Conservation (phyloP, 2,329 filamentous ascomycete species). For the Rhynchosporium graminicola region DNA sequence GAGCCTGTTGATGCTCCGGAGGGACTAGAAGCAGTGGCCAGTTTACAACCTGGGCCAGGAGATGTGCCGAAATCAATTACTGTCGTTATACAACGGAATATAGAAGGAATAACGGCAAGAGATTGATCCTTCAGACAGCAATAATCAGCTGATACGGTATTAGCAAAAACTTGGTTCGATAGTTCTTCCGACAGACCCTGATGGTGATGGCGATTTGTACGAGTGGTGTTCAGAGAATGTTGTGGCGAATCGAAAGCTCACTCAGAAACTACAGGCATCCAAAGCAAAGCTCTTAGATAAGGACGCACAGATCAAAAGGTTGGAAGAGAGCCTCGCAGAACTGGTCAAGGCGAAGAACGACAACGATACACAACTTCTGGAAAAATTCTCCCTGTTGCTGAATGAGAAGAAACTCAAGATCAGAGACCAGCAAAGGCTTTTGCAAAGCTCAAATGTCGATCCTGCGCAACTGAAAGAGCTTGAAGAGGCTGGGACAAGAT, state of each 20-base stretch:
- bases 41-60: conserved; percentile 47
- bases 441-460: conserved; percentile 43
- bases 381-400: conserved; percentile 69
- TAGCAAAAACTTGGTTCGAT: conserved; percentile 72
- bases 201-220: conserved; percentile 63
- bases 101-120: conserved; percentile 67
- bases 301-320: conserved; percentile 56
- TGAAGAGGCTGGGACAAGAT: conserved; percentile 19
- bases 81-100: conserved; percentile 64
- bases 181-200: conserved; percentile 54
- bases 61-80: conserved; percentile 49
- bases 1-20: conserved; percentile 56
- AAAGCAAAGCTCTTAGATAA: conserved; percentile 48
- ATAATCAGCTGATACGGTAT: conserved; percentile 19
- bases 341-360: conserved; percentile 65
- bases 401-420: conserved; percentile 84
- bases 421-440: conserved; percentile 66
- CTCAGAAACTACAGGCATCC: conserved; percentile 37
- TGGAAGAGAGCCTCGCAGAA: conserved; percentile 65
- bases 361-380: conserved; percentile 65
- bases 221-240: conserved; percentile 68
- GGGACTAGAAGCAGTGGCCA: conserved; percentile 61
- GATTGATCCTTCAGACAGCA: background rate
- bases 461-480: conserved; percentile 28
- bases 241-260: conserved; percentile 36